Percentiles rank a stretch among this genome's conserved stretches.
Evolutionary conservation across 352 stramenopile genomes (phyloP).

Genomic region (Globisporangium lucens): DNA sequence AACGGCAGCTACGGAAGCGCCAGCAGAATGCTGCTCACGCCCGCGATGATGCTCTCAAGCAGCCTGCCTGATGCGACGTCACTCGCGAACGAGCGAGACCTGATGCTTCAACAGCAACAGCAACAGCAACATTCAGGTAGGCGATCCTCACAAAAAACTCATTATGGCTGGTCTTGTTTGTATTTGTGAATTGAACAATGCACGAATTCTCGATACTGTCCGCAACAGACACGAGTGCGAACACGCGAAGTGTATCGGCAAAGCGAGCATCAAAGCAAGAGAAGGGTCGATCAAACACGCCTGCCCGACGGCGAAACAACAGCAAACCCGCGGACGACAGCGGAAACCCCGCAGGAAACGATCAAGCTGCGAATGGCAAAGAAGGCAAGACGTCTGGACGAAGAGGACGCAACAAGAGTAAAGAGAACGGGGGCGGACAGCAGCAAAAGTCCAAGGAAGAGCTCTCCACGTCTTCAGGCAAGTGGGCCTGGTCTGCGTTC

Average conservation of each 20-base stretch:
- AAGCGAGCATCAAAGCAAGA: constrained; percentile 47
- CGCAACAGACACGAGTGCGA: neutral
- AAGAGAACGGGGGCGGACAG: constrained; percentile 12
- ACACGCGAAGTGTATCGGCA: constrained; percentile 38
- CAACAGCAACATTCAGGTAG: neutral
- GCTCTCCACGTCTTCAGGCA: constrained; percentile 43
- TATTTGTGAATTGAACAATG: neutral
- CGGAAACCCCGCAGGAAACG: constrained; percentile 1
- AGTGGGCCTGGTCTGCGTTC: constrained; percentile 85
- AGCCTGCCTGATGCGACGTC: constrained; percentile 42
- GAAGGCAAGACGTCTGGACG: constrained; percentile 20
- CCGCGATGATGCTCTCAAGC: constrained; percentile 74
- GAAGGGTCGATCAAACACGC: constrained; percentile 42
- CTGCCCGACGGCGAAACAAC: constrained; percentile 36
- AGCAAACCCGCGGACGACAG: constrained; percentile 22
- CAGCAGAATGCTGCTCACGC: constrained; percentile 57
- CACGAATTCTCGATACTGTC: neutral
- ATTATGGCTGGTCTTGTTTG: neutral
- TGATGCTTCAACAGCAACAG: constrained; percentile 1
- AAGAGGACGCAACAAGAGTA: constrained; percentile 41
- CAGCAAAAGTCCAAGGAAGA: constrained; percentile 49
- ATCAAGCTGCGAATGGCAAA: constrained; percentile 2
- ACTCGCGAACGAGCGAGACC: constrained; percentile 15
- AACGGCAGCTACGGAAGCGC: constrained; percentile 20
- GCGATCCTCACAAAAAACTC: neutral